Evolutionary conservation across 331 rosid genomes (phyloP).

Genomic region (Erythrophleum ivorense): DNA sequence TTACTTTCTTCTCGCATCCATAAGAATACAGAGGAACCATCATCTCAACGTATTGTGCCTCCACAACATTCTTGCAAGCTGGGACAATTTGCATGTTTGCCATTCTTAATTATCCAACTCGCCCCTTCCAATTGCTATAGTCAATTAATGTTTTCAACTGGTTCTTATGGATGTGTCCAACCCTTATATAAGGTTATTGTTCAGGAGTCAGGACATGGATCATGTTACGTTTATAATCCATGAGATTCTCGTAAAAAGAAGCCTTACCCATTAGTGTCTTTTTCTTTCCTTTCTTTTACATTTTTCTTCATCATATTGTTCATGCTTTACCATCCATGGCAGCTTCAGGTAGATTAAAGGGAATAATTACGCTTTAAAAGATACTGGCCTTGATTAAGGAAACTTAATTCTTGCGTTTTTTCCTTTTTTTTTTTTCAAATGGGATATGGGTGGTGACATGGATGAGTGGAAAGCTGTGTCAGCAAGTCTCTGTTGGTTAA

Average conservation of each 20-base stretch:
- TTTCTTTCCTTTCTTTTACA: constrained; percentile 15
- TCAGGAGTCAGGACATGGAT: constrained; percentile 18
- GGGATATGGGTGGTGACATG: constrained; percentile 50
- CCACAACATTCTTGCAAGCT: constrained; percentile 66
- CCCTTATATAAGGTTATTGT: constrained; percentile 42
- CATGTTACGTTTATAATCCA: constrained; percentile 38
- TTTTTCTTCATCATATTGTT: constrained; percentile 16
- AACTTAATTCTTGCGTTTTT: constrained; percentile 8
- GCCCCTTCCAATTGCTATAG: constrained; percentile 24
- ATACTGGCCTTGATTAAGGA: constrained; percentile 38
- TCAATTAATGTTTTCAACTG: constrained; percentile 26
- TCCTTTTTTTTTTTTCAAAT: not conserved
- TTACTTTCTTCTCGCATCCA: constrained; percentile 86
- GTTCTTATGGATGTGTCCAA: constrained; percentile 18
- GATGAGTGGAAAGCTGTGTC: constrained; percentile 64
- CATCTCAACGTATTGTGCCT: constrained; percentile 91
- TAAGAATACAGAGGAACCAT: constrained; percentile 88
- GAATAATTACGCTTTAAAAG: constrained; percentile 34
- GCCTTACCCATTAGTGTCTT: not conserved
- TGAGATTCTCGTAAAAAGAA: constrained; percentile 49
- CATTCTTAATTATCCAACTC: constrained; percentile 46
- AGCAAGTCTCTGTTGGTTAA: constrained; percentile 44
- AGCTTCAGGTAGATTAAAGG: constrained; percentile 25
- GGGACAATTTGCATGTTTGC: constrained; percentile 77
- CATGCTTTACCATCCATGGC: not conserved